phyloP scores from a whole-genome alignment of 345 rosid genomes.

The Eucalyptus polyanthemos region DNA sequence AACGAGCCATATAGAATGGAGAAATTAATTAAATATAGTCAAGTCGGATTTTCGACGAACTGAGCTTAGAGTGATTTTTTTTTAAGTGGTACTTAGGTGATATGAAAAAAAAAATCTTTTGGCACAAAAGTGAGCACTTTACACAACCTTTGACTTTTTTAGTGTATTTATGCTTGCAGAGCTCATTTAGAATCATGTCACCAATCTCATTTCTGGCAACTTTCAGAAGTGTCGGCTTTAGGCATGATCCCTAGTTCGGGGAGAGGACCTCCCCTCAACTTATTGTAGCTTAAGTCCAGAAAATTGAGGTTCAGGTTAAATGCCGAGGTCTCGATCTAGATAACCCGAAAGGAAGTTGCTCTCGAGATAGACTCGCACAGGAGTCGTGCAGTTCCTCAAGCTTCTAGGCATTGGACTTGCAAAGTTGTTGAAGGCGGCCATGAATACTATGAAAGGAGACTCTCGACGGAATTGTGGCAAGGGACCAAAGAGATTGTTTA shows the following conservation, averaged over 20 bases:
- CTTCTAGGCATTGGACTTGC: background rate
- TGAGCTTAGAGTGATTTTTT: too few relatives aligned
- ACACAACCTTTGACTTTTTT: too few relatives aligned
- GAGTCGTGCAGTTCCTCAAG: background rate
- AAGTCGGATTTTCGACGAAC: too few relatives aligned
- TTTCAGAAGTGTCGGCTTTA: background rate
- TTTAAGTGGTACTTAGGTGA: too few relatives aligned
- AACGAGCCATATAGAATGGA: too few relatives aligned
- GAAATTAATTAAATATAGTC: too few relatives aligned
- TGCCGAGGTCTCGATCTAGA: background rate
- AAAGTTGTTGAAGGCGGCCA: background rate
- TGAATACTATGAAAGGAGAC: background rate
- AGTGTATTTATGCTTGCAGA: too few relatives aligned
- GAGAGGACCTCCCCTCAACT: constrained; percentile 8
- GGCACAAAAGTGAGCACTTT: too few relatives aligned
- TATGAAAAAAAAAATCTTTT: too few relatives aligned
- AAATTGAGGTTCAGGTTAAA: constrained; percentile 17
- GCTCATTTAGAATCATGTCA: background rate
- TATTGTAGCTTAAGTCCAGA: constrained; percentile 14
- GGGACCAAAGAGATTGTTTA: background rate
- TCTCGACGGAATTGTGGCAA: background rate
- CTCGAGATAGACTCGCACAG: background rate
- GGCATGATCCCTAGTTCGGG: constrained; percentile 10
- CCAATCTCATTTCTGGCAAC: background rate
- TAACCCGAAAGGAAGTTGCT: background rate